Evolutionary conservation across 192 early-diverging fungal species (phyloP), one percentile per base, ranked within the genome.

Genomic region (Mortierella antarctica): DNA sequence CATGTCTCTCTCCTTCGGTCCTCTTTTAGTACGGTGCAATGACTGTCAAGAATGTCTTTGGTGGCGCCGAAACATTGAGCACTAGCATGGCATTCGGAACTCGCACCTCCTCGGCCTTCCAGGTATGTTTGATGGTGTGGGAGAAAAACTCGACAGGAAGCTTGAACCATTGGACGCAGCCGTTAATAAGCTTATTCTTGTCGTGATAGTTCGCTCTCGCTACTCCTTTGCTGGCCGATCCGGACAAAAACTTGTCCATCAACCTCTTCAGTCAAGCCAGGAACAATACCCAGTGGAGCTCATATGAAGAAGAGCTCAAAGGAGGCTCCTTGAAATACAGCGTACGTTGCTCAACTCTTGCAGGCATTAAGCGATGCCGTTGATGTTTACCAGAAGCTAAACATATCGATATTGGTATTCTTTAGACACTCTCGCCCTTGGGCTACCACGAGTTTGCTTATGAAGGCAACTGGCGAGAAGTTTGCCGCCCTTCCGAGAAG

Each of bases 1-100:
- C 31, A 60, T 17, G 17, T 17, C 23, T 2, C 13, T 17, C 23
- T 2, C 13, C 9, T 10, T 39, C 41, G 52, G 41, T 61, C n/a
- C 40, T 10, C 54, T 51, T 23, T 17, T 81, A 84, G 83, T 74
- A 85, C 53, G 66, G 75, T 9, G 89, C 94, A 0, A 82, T 92
- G 42, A 89, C 88, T 42, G 57, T 98, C 31, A 88, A 92, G 61
- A 98, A 99, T 68, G 87, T 92, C 4, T 94, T 96, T 83, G 98
- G 98, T 20, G 93, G 91, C 21, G 98, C 90, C 31, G 98, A 99
- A 82, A 85, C 88, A 18, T 66, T 97, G 7, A 90, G 91, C 65
- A 88, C 90, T 0, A 91, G 88, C 67, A 91, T 92, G 47, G 86
- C 92, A 18, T 92, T 95, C 55, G 96, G 96, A 23, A 94, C 85